Percentiles rank a stretch among this genome's conserved stretches.
phyloP scores from a whole-genome alignment of 345 rosid genomes.

The Arabis hirsuta region DNA sequence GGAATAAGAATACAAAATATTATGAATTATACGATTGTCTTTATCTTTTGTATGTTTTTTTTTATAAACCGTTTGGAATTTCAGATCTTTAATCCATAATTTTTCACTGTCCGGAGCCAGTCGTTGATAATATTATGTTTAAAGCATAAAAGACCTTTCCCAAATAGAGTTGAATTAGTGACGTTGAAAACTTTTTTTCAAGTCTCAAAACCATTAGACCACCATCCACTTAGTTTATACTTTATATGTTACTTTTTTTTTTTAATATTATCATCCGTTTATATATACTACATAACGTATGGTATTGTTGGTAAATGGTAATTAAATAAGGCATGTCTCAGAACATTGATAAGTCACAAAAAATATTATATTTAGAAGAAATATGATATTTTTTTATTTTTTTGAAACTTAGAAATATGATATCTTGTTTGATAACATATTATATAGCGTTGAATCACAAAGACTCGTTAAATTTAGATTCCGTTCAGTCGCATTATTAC shows the following conservation, averaged over 20 bases:
- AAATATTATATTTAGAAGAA: neutral
- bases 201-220: no score
- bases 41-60: neutral
- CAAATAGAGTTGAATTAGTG: no score
- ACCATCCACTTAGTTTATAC: no score
- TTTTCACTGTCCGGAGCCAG: no score
- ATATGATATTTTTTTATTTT: neutral
- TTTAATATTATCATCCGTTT: neutral
- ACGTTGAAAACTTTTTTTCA: no score
- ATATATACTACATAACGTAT: constrained; percentile 16
- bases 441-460: constrained; percentile 6
- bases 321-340: constrained; percentile 30
- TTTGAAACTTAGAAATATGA: constrained; percentile 10
- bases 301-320: constrained; percentile 21
- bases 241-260: neutral
- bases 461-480: constrained; percentile 25
- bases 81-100: no score
- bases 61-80: no score
- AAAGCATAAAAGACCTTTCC: no score
- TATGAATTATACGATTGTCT: neutral
- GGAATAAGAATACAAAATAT: constrained; percentile 16
- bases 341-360: constrained; percentile 19
- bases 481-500: constrained; percentile 22
- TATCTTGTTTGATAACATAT: neutral
- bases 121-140: no score